Percentiles rank a stretch among this genome's conserved stretches.
phyloP scores from a whole-genome alignment of 2,329 filamentous ascomycete species.

The Nemania sp. region DNA sequence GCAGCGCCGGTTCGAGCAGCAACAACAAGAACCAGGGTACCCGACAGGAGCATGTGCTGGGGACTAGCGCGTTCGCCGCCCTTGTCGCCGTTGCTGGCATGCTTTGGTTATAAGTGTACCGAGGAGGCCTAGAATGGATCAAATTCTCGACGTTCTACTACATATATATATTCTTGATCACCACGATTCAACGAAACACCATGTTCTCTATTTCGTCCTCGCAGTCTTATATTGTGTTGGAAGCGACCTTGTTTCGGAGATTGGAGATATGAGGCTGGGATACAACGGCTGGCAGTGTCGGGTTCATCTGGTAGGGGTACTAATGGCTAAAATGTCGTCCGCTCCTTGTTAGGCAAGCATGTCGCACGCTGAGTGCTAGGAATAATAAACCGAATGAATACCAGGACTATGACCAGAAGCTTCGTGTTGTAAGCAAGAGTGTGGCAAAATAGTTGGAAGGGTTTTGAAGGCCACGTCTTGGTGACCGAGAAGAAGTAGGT shows the following conservation, averaged over 20 bases:
- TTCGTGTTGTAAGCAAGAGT: no score
- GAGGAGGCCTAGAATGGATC: neutral
- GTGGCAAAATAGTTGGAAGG: no score
- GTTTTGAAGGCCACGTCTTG: no score
- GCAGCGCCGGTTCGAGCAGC: conserved; percentile 14
- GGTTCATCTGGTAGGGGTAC: conserved; percentile 11
- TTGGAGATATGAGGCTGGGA: neutral
- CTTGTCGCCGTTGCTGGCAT: conserved; percentile 40
- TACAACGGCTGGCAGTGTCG: conserved; percentile 2
- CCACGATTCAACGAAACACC: neutral
- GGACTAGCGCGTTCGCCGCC: conserved; percentile 41
- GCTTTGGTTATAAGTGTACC: conserved; percentile 34
- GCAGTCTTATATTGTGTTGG: conserved; percentile 1
- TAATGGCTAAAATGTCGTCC: conserved; percentile 14
- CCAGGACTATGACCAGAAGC: no score
- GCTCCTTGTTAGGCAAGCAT: conserved; percentile 1
- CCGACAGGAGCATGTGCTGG: conserved; percentile 36
- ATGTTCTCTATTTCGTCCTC: neutral
- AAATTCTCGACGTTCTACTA: conserved; percentile 1
- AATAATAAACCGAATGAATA: no score
- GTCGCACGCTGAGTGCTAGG: no score
- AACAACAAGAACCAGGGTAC: conserved; percentile 32
- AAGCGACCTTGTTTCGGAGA: conserved; percentile 3
- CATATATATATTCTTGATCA: conserved; percentile 5
- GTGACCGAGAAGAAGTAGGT: no score